phyloP scores from a whole-genome alignment of 805 yeast genomes.

The Phaffomyces opuntiae region DNA sequence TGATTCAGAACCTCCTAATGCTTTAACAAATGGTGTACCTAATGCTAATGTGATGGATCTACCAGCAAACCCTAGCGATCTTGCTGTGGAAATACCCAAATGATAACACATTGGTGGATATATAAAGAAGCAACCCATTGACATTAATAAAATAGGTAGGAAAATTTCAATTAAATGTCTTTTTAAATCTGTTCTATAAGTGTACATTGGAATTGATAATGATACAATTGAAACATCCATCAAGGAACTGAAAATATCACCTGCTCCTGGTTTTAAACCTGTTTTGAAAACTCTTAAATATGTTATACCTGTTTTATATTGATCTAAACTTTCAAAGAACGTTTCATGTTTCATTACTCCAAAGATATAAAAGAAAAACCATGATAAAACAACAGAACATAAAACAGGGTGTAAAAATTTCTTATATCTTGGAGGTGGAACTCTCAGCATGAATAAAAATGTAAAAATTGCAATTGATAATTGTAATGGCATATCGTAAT shows the following conservation, averaged over 20 bases:
- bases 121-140: slow-evolving; percentile 52
- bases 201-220: slow-evolving; percentile 69
- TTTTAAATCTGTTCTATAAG: slow-evolving; percentile 57
- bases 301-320: slow-evolving; percentile 63
- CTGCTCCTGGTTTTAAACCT: slow-evolving; percentile 65
- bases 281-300: slow-evolving; percentile 50
- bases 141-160: slow-evolving; percentile 51
- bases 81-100: slow-evolving; percentile 51
- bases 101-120: slow-evolving; percentile 66
- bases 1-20: slow-evolving; percentile 61
- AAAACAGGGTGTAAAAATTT: slow-evolving; percentile 65
- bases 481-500: slow-evolving; percentile 56
- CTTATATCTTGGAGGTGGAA: slow-evolving; percentile 40
- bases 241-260: slow-evolving; percentile 61
- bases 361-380: slow-evolving; percentile 55
- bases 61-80: slow-evolving; percentile 72
- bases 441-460: slow-evolving; percentile 41
- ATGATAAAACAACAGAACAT: slow-evolving; percentile 55
- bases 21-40: slow-evolving; percentile 66
- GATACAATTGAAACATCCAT: slow-evolving; percentile 78
- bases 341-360: slow-evolving; percentile 43
- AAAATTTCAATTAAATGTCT: slow-evolving; percentile 51
- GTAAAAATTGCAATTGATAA: slow-evolving; percentile 51
- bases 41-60: slow-evolving; percentile 73
- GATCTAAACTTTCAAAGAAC: slow-evolving; percentile 43